Conservation (phyloP, 805 yeast species). For the Zygosaccharomyces rouxii region DNA sequence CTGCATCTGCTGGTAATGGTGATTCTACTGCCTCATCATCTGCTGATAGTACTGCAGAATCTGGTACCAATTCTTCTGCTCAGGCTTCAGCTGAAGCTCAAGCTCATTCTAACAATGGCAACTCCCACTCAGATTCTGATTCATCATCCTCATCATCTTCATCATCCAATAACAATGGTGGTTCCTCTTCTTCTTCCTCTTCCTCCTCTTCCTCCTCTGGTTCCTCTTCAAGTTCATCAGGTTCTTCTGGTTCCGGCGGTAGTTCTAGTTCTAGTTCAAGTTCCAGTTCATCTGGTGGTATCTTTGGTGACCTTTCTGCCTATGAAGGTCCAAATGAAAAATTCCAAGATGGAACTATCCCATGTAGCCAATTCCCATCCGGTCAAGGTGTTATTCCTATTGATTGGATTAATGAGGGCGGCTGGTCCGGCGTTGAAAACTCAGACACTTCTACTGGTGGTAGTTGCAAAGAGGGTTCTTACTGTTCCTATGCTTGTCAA, state of each 20-base stretch:
- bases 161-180: constrained; percentile 18
- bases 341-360: constrained; percentile 66
- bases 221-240: constrained; percentile 26
- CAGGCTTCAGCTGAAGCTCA: constrained; percentile 30
- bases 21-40: constrained; percentile 18
- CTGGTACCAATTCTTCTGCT: constrained; percentile 35
- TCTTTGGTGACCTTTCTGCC: constrained; percentile 54
- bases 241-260: constrained; percentile 27
- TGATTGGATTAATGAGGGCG: constrained; percentile 50
- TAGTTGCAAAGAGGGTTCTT: constrained; percentile 78
- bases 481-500: constrained; percentile 98
- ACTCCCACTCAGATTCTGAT: constrained; percentile 13
- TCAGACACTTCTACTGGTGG: constrained; percentile 51
- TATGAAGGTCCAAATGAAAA: constrained; percentile 52
- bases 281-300: constrained; percentile 34
- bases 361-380: constrained; percentile 68
- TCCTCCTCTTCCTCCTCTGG: constrained; percentile 25
- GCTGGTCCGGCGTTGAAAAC: constrained; percentile 42
- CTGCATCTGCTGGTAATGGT: constrained; percentile 25
- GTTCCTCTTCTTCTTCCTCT: constrained; percentile 28
- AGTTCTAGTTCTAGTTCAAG: constrained; percentile 33
- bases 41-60: constrained; percentile 25
- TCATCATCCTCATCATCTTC: constrained; percentile 18
- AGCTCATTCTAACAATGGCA: constrained; percentile 19
- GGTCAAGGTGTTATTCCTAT: constrained; percentile 67